phyloP scores from a whole-genome alignment of 2,329 filamentous ascomycete genomes.

The Phoma sp. region DNA sequence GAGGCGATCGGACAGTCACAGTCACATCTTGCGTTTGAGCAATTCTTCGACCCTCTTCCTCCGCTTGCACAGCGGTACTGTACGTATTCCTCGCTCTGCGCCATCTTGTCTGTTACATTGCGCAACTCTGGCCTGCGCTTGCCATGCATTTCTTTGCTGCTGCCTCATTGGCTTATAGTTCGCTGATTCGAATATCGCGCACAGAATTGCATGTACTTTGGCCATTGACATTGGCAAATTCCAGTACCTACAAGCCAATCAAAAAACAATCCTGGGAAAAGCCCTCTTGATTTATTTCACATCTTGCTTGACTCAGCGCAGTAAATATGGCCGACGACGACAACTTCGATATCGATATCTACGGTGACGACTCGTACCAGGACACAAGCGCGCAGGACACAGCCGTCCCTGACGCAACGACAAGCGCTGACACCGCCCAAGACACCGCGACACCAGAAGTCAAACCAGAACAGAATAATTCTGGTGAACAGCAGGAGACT shows the following conservation, averaged over 20 bases:
- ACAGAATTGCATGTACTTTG: slow-evolving; percentile 49
- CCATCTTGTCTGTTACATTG: slow-evolving; percentile 24
- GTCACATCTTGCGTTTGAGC: slow-evolving; percentile 36
- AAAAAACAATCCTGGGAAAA: slow-evolving; percentile 38
- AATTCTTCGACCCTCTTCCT: slow-evolving; percentile 42
- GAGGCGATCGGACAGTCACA: slow-evolving; percentile 46
- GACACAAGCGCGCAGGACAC: slow-evolving; percentile 34
- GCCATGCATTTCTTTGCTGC: slow-evolving; percentile 17
- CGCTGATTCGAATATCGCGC: slow-evolving; percentile 44
- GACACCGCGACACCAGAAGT: slow-evolving; percentile 20
- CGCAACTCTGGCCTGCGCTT: slow-evolving; percentile 20
- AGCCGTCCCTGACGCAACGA: slow-evolving; percentile 37
- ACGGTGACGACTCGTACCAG: slow-evolving; percentile 62
- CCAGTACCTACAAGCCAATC: slow-evolving; percentile 50
- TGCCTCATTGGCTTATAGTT: slow-evolving; percentile 32
- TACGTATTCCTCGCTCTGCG: slow-evolving; percentile 49
- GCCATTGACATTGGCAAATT: slow-evolving; percentile 42
- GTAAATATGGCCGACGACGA: slow-evolving; percentile 64
- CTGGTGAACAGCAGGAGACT: slow-evolving; percentile 29
- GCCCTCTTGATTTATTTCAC: slow-evolving; percentile 30
- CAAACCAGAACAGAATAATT: slow-evolving; percentile 16
- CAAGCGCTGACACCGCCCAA: slow-evolving; percentile 35
- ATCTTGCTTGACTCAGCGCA: slow-evolving; percentile 31
- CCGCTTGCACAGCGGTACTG: slow-evolving; percentile 44
- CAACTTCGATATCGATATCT: slow-evolving; percentile 75